A percentile compares a stretch with the other conserved stretches of the same genome.
Evolutionary conservation across 345 rosid genomes (phyloP).

Genomic region (Eucalyptus tenuipes): DNA sequence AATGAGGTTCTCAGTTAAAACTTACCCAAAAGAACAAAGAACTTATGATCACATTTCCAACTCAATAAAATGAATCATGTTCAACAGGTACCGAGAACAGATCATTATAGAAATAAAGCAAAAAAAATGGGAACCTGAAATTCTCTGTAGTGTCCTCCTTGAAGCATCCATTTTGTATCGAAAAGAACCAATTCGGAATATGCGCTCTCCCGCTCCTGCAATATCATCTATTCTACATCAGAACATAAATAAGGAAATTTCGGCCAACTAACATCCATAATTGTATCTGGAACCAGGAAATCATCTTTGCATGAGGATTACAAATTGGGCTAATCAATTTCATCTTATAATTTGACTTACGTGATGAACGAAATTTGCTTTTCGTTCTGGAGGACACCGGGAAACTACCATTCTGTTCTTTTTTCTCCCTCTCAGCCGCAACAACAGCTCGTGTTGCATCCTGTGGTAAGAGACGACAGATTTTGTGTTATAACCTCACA

Average conservation of each 20-base stretch:
- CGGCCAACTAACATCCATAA: neutral
- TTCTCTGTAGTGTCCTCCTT: slow-evolving; percentile 80
- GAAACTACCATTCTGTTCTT: slow-evolving; percentile 32
- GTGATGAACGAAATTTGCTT: slow-evolving; percentile 27
- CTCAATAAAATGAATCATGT: neutral
- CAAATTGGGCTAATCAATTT: neutral
- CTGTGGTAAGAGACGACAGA: slow-evolving; percentile 15
- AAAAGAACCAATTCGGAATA: slow-evolving; percentile 74
- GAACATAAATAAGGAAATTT: neutral
- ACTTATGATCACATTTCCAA: neutral
- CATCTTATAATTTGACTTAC: slow-evolving; percentile 9
- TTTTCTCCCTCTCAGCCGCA: slow-evolving; percentile 59
- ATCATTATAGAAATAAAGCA: neutral
- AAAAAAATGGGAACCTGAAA: neutral
- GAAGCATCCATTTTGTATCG: slow-evolving; percentile 93
- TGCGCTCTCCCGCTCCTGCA: slow-evolving; percentile 68
- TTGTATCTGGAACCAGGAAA: neutral
- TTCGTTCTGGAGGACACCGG: slow-evolving; percentile 16
- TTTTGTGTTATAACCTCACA: neutral
- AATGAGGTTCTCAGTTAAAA: neutral
- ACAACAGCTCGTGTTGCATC: slow-evolving; percentile 92
- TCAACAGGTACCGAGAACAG: neutral
- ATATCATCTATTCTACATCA: neutral
- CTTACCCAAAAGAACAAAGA: neutral
- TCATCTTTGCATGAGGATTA: neutral